These are phyloP conservation scores for Bacidia rubella DNA, from an alignment of 495 filamentous ascomycete genomes.

Conservation along the genomic window DNA sequence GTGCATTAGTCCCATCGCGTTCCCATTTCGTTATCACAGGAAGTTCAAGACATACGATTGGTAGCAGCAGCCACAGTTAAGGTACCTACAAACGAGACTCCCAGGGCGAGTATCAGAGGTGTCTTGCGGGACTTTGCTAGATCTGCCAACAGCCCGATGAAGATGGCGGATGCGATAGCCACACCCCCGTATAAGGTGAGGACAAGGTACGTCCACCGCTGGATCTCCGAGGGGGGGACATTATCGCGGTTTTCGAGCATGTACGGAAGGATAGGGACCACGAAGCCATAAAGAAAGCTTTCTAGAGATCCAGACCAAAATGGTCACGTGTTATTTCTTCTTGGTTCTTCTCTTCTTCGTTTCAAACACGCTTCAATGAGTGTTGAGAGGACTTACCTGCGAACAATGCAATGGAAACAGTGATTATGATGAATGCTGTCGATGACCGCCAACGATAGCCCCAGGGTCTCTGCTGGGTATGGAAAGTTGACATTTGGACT, in stretches of 20 bases:
- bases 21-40: background rate
- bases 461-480: no score
- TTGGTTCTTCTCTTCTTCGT: no score
- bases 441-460: no score
- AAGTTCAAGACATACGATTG: background rate
- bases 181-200: background rate
- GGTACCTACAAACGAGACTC: background rate
- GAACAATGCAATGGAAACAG: no score
- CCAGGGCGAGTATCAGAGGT: background rate
- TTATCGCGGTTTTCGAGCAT: background rate
- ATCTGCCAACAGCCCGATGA: background rate
- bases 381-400: no score
- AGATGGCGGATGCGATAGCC: background rate
- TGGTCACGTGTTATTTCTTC: no score
- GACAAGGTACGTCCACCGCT: background rate
- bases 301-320: no score
- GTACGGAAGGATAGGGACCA: background rate
- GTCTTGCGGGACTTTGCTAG: background rate
- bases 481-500: no score
- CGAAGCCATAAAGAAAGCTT: background rate
- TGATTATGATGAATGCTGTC: no score
- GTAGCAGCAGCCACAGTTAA: background rate
- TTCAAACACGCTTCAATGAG: no score
- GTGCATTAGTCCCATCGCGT: background rate
- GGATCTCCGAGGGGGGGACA: background rate